Evolutionary conservation across 2,329 filamentous ascomycete species (phyloP).

Genomic region (Fusarium multiceps): DNA sequence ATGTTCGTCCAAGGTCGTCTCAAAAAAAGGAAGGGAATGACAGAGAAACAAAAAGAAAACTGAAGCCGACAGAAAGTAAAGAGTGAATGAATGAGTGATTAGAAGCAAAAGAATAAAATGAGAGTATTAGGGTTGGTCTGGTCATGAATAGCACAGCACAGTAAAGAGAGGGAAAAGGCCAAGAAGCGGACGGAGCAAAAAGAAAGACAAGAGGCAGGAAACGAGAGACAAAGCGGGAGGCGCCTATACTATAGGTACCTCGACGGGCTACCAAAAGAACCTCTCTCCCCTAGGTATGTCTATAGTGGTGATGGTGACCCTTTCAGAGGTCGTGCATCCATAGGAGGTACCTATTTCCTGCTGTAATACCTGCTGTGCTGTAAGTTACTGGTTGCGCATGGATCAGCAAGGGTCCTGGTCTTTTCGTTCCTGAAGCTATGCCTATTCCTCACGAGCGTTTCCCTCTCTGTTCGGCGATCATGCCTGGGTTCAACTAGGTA

Average conservation of each 20-base stretch:
- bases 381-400: constrained; percentile 13
- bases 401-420: constrained; percentile 20
- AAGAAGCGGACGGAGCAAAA: constrained; percentile 27
- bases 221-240: constrained; percentile 33
- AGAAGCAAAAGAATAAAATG: constrained; percentile 32
- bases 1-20: constrained; percentile 35
- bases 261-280: constrained; percentile 13
- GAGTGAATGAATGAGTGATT: constrained; percentile 7
- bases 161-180: constrained; percentile 16
- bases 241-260: constrained; percentile 41
- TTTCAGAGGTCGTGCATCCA: constrained; percentile 19
- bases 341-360: not conserved
- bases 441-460: constrained; percentile 13
- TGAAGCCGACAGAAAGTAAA: constrained; percentile 12
- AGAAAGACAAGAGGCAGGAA: constrained; percentile 22
- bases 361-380: not conserved
- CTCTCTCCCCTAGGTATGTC: not conserved
- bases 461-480: constrained; percentile 25
- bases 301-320: constrained; percentile 23
- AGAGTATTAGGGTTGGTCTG: constrained; percentile 34
- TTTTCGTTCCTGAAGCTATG: constrained; percentile 15
- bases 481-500: constrained; percentile 22
- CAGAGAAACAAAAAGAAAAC: constrained; percentile 14
- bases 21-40: constrained; percentile 10
- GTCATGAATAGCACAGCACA: constrained; percentile 4